phyloP scores from a whole-genome alignment of 306 rosid genomes.

The Quercus glauca region DNA sequence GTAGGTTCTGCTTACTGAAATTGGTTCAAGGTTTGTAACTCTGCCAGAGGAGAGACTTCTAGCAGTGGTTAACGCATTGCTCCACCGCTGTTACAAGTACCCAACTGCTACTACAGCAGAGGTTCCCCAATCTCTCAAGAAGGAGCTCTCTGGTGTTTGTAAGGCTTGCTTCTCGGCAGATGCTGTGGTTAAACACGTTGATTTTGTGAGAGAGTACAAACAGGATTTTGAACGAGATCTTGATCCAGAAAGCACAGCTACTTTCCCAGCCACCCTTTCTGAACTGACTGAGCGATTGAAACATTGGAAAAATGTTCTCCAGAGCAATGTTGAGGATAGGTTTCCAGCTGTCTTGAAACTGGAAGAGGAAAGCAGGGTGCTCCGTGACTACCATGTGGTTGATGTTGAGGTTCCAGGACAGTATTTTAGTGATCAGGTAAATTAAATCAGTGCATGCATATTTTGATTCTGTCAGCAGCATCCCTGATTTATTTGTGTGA shows the following conservation, averaged over 20 bases:
- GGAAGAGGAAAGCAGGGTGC: constrained; percentile 97
- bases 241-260: constrained; percentile 92
- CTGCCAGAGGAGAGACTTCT: constrained; percentile 99
- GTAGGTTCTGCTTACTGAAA: constrained; percentile 93
- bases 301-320: constrained; percentile 98
- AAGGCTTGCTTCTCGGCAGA: constrained; percentile 98
- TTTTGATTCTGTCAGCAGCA: neutral
- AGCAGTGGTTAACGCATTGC: constrained; percentile 96
- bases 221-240: constrained; percentile 98
- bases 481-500: neutral
- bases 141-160: constrained; percentile 99
- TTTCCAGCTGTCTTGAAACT: constrained; percentile 94
- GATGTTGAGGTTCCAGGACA: constrained; percentile 99
- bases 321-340: constrained; percentile 98
- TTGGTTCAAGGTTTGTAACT: constrained; percentile 97
- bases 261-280: constrained; percentile 92
- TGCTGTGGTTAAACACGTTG: constrained; percentile 97
- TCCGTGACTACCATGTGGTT: constrained; percentile 96
- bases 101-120: constrained; percentile 99
- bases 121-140: constrained; percentile 98
- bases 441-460: constrained; percentile 7
- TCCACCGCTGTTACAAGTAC: constrained; percentile 98
- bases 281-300: constrained; percentile 88
- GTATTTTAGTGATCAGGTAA: constrained; percentile 93
- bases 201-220: constrained; percentile 96